Evolutionary conservation across 345 rosid species (phyloP), one percentile per base, ranked within the genome.

Genomic region (Dovyalis caffra): DNA sequence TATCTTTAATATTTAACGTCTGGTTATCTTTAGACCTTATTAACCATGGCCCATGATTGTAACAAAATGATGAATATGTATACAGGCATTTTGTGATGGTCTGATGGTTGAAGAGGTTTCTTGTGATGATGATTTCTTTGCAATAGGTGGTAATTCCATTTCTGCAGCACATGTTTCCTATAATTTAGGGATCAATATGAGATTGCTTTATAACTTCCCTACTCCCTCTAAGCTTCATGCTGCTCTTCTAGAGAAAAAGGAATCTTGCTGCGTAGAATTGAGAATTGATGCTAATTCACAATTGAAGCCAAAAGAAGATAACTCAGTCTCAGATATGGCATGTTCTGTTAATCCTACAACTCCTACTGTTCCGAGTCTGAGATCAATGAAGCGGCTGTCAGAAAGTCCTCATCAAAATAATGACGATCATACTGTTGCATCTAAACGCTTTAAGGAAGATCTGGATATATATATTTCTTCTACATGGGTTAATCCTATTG

Each of bases 151-250:
- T 75, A 88, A 90, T 83, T 95, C 99, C 57, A 75, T 95, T 67
- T 66, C 94, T 29, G 99, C 99, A 43, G 96, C 99, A 6, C 94
- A 91, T 79, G 91, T 80, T 84, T 86, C 93, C 75, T 90, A 91
- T 82, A 86, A 80, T 83, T 86, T 95, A 62, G 91, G 98, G 72
- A 89, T 91, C 76, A 85, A 85, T 82, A 91, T 95, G 94, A 87
- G 88, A 82, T 72, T 91, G 85, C 79, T 93, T 56, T 93, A 95
- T 45, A 81, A 86, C 69, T 86, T 81, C 79, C 90, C 94, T 66
- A 90, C 89, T 84, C 91, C 99, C 23, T 78, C 83, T 61, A 81
- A 87, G 84, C 97, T 95, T 71, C 61, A 78, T n/a, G 71, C 63
- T 73, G 85, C 82, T 76, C 84, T 95, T 66, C 72, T 80, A 51